Base-by-base conservation (phyloP, 179 eudicot species). In the Camellia oleifera region DNA sequence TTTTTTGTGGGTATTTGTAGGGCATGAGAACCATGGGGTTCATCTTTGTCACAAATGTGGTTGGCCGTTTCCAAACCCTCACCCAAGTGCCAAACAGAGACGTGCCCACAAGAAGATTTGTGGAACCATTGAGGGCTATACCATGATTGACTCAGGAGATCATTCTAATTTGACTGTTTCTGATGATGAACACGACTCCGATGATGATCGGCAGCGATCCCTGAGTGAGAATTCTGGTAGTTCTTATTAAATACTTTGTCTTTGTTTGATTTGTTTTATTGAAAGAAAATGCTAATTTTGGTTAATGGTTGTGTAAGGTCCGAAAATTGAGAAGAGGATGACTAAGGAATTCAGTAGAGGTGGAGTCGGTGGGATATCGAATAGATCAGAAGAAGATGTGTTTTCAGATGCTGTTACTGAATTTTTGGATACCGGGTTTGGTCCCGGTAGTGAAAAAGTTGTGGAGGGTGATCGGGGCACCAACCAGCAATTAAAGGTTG, bases 61-160 rank as follows among this genome's bases (percentile, higher is more conserved):
- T 26, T 93, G 97, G 98, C 81, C 91, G 0, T 92, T 84, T 77
- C 93, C 97, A 17, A 92, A 92, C 8, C 82, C 92, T 57, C 91
- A 89, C 70, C 94, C 97, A 2, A 94, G 97, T 85, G 83, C 96
- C 69, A 93, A 79, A 79, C 91, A 84, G 52, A 89, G 97, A 77
- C 85, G 90, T 75, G 90, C 96, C 68, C 97, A 93, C 83, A 93
- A 92, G 91, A 89, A 63, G 89, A 83, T 92, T 70, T 93, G 97
- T 84, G 97, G 93, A 80, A 86, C 84, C 3, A 69, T 92, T 83
- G 91, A 91, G 71, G 93, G 92, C 50, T 89, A 80, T 84, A 84
- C 69, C 74, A 65, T 86, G 23, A 84, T 62, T 77, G 74, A 54
- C 56, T 80, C 87, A 44, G 84, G 75, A 23, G 83, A 81, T n/a